Percentiles rank a stretch among this genome's conserved stretches.
These are phyloP conservation scores for Kluyveromyces nonfermentans DNA, from an alignment of 805 yeast genomes.

Conservation along the genomic window DNA sequence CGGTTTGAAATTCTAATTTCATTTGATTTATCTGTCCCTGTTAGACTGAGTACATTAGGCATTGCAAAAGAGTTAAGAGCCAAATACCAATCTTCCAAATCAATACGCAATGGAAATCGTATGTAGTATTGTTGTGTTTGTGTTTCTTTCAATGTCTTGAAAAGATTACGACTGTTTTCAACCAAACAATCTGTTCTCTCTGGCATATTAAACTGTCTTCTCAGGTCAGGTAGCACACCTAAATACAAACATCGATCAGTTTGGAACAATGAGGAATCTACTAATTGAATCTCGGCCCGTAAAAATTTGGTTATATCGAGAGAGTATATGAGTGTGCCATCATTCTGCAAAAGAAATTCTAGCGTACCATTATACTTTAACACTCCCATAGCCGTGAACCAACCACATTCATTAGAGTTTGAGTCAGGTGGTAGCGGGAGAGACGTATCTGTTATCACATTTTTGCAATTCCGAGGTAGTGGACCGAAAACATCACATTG, in stretches of 20 bases:
- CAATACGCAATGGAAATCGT: conserved; percentile 57
- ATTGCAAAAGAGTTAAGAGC: conserved; percentile 56
- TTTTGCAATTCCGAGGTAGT: conserved; percentile 28
- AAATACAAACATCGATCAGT: conserved; percentile 49
- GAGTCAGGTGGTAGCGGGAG: conserved; percentile 4
- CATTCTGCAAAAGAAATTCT: conserved; percentile 51
- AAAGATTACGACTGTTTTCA: conserved; percentile 6
- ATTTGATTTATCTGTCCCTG: conserved; percentile 26
- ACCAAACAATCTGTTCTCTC: conserved; percentile 5
- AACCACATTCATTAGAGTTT: conserved; percentile 38
- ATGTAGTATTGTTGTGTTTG: conserved; percentile 30
- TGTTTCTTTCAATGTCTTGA: conserved; percentile 24
- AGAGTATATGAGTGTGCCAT: conserved; percentile 52
- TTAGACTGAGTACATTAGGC: conserved; percentile 34
- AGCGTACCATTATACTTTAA: conserved; percentile 54
- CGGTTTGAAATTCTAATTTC: conserved; percentile 44
- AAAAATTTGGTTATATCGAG: conserved; percentile 44
- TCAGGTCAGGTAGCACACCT: conserved; percentile 46
- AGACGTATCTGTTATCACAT: conserved; percentile 5
- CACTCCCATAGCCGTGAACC: conserved; percentile 69
- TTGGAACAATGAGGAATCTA: conserved; percentile 55
- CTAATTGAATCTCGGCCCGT: conserved; percentile 52
- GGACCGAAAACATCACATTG: conserved; percentile 62
- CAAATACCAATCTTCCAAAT: conserved; percentile 70
- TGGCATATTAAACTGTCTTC: conserved; percentile 27